phyloP scores from a whole-genome alignment of 2,329 filamentous ascomycete genomes.

The Coniochaeta sp. region DNA sequence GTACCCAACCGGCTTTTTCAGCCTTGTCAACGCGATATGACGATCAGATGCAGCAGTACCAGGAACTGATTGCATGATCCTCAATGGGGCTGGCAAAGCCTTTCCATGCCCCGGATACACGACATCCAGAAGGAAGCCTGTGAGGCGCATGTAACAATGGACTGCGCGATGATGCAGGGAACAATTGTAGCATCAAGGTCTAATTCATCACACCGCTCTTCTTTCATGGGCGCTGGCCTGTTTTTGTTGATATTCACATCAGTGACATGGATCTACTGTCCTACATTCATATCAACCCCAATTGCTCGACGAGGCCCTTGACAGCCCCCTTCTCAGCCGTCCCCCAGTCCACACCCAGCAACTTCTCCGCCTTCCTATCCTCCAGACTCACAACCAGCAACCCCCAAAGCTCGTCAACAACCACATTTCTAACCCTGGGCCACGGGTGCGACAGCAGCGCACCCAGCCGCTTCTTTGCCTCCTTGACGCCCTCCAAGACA shows the following conservation, averaged over 20 bases:
- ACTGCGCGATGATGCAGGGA: not conserved
- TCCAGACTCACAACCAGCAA: constrained; percentile 18
- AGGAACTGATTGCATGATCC: not conserved
- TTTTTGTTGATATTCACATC: not conserved
- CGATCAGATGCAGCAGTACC: not conserved
- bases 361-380: constrained; percentile 18
- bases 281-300: constrained; percentile 25
- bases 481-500: constrained; percentile 28
- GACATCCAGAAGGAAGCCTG: not conserved
- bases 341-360: constrained; percentile 52
- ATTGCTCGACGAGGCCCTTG: constrained; percentile 30
- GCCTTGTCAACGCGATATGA: not conserved
- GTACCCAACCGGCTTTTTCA: not conserved
- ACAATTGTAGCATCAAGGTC: not conserved
- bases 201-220: not conserved
- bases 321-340: constrained; percentile 40
- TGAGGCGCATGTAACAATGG: not conserved
- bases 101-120: not conserved
- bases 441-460: constrained; percentile 75
- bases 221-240: not conserved
- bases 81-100: not conserved
- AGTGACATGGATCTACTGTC: not conserved
- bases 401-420: constrained; percentile 54
- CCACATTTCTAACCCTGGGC: constrained; percentile 58
- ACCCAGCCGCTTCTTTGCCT: constrained; percentile 60